Evolutionary conservation across 2,329 filamentous ascomycete species (phyloP).

Genomic region (Biscogniauxia sp.): DNA sequence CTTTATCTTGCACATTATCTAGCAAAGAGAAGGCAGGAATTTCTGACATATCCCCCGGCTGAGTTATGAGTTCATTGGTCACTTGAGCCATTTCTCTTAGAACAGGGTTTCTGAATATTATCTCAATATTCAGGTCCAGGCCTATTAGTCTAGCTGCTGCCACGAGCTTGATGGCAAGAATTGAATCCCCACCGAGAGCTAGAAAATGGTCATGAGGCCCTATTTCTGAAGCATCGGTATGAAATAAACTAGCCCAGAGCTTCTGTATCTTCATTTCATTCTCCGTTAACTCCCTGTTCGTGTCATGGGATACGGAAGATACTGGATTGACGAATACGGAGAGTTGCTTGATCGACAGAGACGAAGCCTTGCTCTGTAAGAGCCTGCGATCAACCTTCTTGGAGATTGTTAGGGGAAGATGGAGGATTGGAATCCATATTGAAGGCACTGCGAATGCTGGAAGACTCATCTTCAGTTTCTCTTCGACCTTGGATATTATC

Average conservation of each 20-base stretch:
- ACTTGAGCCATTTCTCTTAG: constrained; percentile 1
- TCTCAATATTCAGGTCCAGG: not conserved
- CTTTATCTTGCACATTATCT: not conserved
- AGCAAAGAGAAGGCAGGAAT: not conserved
- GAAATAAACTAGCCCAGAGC: constrained; percentile 4
- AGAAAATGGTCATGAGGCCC: constrained; percentile 4
- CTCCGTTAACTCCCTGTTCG: not conserved
- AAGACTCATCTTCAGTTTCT: not conserved
- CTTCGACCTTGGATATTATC: not conserved
- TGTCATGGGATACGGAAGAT: not conserved
- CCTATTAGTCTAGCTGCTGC: not conserved
- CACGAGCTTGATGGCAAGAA: constrained; percentile 6
- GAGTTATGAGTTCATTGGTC: not conserved
- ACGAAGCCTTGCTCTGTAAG: not conserved
- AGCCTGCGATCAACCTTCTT: constrained; percentile 2
- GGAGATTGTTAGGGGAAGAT: constrained; percentile 1
- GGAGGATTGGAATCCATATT: not conserved
- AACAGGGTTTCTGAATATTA: constrained; percentile 2
- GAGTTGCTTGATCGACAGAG: constrained; percentile 1
- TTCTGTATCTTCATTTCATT: constrained; percentile 1
- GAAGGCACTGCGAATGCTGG: constrained; percentile 2
- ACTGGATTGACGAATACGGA: constrained; percentile 1
- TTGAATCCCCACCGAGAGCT: constrained; percentile 5
- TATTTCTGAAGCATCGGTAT: not conserved
- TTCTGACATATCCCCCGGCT: not conserved